Percentiles rank a stretch among this genome's conserved stretches.
Evolutionary conservation across 495 filamentous ascomycete genomes (phyloP).

Genomic region (Ascobolus immersus): DNA sequence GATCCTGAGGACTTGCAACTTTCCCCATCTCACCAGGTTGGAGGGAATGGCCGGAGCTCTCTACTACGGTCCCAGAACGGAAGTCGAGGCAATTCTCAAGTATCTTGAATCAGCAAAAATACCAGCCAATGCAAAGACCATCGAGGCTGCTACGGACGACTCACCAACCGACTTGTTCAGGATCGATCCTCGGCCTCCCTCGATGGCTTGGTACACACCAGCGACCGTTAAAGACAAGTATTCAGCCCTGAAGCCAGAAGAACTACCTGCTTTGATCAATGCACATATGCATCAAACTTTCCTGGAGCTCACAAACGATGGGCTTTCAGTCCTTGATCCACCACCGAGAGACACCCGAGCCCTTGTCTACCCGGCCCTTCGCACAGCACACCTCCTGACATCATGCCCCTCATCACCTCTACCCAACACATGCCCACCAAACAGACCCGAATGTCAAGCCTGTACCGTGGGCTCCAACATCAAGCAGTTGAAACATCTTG

Average conservation of each 20-base stretch:
- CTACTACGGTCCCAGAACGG: slow-evolving; percentile 8
- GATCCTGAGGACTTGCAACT: not conserved
- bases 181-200: slow-evolving; percentile 32
- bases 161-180: slow-evolving; percentile 29
- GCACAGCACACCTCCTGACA: slow-evolving; percentile 45
- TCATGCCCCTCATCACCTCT: slow-evolving; percentile 46
- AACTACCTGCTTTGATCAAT: slow-evolving; percentile 54
- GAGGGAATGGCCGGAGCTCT: not conserved
- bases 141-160: slow-evolving; percentile 35
- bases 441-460: slow-evolving; percentile 41
- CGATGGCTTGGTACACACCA: slow-evolving; percentile 57
- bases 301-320: slow-evolving; percentile 21
- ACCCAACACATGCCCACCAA: slow-evolving; percentile 65
- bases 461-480: slow-evolving; percentile 36
- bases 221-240: slow-evolving; percentile 36
- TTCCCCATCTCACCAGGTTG: not conserved
- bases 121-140: slow-evolving; percentile 29
- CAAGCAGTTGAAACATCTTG: slow-evolving; percentile 26
- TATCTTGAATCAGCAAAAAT: slow-evolving; percentile 5
- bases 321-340: slow-evolving; percentile 60
- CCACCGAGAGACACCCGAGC: slow-evolving; percentile 43
- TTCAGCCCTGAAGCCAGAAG: slow-evolving; percentile 31
- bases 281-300: slow-evolving; percentile 68
- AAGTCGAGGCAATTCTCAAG: no score
- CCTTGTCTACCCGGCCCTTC: slow-evolving; percentile 38